phyloP scores from a whole-genome alignment of 192 early-diverging fungal genomes.

The Entomortierella parvispora region DNA sequence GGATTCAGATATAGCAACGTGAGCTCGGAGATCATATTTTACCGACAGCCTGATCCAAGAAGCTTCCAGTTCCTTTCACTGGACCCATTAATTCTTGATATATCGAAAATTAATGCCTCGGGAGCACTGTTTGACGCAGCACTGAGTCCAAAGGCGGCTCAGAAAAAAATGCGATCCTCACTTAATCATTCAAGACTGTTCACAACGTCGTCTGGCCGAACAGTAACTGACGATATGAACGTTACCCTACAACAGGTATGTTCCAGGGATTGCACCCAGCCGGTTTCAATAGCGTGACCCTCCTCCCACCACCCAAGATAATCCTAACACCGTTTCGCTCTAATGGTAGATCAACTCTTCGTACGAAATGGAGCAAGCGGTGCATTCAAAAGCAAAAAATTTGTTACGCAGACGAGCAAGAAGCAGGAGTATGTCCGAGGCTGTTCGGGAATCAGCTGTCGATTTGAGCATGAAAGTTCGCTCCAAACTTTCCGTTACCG shows the following conservation, averaged over 20 bases:
- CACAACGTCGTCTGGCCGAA: constrained; percentile 34
- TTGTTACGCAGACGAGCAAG: constrained; percentile 42
- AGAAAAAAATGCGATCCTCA: constrained; percentile 48
- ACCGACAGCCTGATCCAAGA: constrained; percentile 65
- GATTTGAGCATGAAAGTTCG: constrained; percentile 49
- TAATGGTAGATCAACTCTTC: constrained; percentile 71
- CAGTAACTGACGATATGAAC: constrained; percentile 53
- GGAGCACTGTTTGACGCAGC: constrained; percentile 47
- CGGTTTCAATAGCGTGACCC: not conserved
- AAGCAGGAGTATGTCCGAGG: constrained; percentile 52
- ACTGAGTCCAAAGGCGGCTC: constrained; percentile 47
- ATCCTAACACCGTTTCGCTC: not conserved
- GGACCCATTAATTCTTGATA: constrained; percentile 73
- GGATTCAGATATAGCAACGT: constrained; percentile 52
- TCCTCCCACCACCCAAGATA: not conserved
- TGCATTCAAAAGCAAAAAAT: constrained; percentile 43
- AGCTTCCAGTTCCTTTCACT: constrained; percentile 74
- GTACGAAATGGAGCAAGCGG: constrained; percentile 63
- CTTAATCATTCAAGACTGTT: constrained; percentile 22
- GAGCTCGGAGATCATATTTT: constrained; percentile 64
- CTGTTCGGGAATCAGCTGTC: constrained; percentile 52
- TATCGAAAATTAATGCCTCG: constrained; percentile 56
- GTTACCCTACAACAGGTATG: constrained; percentile 66
- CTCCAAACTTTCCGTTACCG: constrained; percentile 29
- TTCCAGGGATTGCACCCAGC: not conserved